Percentiles rank a stretch among this genome's conserved stretches.
phyloP scores from a whole-genome alignment of 2,329 filamentous ascomycete species.

The Phialophora verrucosa region DNA sequence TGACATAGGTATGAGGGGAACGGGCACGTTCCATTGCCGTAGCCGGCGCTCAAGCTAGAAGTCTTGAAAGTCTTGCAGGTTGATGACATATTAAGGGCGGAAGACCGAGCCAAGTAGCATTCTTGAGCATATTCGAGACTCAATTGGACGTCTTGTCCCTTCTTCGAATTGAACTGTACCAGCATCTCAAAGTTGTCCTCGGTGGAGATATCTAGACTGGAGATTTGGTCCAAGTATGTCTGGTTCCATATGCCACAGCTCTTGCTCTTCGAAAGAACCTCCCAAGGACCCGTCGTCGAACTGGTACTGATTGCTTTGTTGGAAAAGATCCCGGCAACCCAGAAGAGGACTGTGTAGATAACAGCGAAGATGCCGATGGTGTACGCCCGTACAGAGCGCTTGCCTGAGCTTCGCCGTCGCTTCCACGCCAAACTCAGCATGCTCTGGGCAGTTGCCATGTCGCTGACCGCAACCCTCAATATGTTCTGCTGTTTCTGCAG shows the following conservation, averaged over 20 bases:
- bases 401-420: slow-evolving; percentile 22
- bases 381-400: slow-evolving; percentile 25
- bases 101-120: slow-evolving; percentile 30
- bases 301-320: slow-evolving; percentile 26
- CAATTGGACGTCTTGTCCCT: slow-evolving; percentile 26
- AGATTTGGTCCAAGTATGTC: slow-evolving; percentile 24
- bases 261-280: slow-evolving; percentile 28
- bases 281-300: slow-evolving; percentile 20
- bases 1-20: slow-evolving; percentile 29
- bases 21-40: slow-evolving; percentile 18
- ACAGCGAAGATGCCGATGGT: slow-evolving; percentile 24
- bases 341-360: slow-evolving; percentile 26
- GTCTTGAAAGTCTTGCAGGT: slow-evolving; percentile 29
- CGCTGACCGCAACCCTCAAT: slow-evolving; percentile 1
- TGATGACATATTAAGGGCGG: slow-evolving; percentile 11
- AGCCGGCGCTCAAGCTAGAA: slow-evolving; percentile 12
- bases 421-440: slow-evolving; percentile 30
- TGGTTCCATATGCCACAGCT: slow-evolving; percentile 33
- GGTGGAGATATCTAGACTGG: background rate
- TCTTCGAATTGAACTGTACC: slow-evolving; percentile 24
- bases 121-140: slow-evolving; percentile 34
- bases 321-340: slow-evolving; percentile 29
- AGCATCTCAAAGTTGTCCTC: slow-evolving; percentile 21
- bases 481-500: too few relatives aligned
- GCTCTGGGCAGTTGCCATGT: slow-evolving; percentile 22